Evolutionary conservation across 1,139 yeast species (phyloP), one percentile per base, ranked within the genome.

Genomic region (Cylindricascospora bacillispora): DNA sequence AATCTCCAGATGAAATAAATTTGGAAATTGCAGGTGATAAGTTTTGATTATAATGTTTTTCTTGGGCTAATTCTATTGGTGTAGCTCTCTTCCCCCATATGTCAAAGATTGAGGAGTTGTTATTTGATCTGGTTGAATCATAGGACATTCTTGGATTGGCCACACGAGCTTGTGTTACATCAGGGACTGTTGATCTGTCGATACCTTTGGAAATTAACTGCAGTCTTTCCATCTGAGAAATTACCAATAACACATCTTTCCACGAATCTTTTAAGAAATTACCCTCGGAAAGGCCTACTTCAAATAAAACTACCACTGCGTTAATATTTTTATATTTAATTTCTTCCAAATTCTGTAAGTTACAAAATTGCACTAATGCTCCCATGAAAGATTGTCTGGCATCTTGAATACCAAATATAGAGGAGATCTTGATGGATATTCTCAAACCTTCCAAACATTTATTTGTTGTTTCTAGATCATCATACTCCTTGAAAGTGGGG

Each of bases 311-410:
- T 36, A 74, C 62, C 35, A 85, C 71, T 0, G 95, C 95, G 35
- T 73, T 75, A 12, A 89, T 75, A 51, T 85, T 83, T 55, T 89
- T 89, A 7, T 64, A 60, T 40, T 71, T 72, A 67, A 92, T 70
- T 50, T 81, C 93, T 38, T 77, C 77, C 33, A 79, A 69, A 45
- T 81, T 82, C 52, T 76, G 73, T 39, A 86, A 62, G 44, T 82
- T 80, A 33, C 89, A 75, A 48, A 83, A 86, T 55, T 85, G 93
- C 22, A 85, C 77, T 40, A 92, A 64, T 0, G 95, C 94, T 33
- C 93, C 80, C 35, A 92, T 71, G 50, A 86, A 92, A 1, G 97
- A 81, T 10, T 80, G 74, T 47, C 92, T 70, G 0, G 97, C 94
- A 45, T 82, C 73, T 32, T 77, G 85, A 35, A 85, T 60, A 30